A percentile compares a stretch with the other conserved stretches of the same genome.
These are phyloP conservation scores for Naumovozyma castellii DNA, from an alignment of 805 yeast species.

Conservation along the genomic window DNA sequence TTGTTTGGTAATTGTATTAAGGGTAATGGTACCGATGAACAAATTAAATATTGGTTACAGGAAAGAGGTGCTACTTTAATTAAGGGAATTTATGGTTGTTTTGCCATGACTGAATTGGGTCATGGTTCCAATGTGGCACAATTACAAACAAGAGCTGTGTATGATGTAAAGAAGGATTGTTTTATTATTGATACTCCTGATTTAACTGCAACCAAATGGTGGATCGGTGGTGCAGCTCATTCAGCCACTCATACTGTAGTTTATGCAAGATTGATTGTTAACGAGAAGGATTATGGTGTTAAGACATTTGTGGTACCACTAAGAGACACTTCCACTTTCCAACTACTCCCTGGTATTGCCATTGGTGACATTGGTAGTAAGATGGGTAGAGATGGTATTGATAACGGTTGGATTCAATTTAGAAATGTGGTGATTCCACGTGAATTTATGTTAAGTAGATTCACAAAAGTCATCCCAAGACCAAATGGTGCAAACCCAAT, in stretches of 20 bases:
- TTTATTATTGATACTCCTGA: conserved; percentile 80
- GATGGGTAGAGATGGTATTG: conserved; percentile 94
- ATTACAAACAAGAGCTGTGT: conserved; percentile 85
- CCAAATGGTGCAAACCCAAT: conserved; percentile 51
- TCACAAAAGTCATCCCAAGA: conserved; percentile 57
- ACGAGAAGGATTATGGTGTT: conserved; percentile 84
- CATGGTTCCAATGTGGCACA: conserved; percentile 95
- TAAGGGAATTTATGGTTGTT: conserved; percentile 72
- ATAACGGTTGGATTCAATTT: conserved; percentile 95
- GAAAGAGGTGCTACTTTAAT: conserved; percentile 53
- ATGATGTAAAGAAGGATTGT: conserved; percentile 51
- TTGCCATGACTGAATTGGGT: conserved; percentile 87
- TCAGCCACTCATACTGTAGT: conserved; percentile 82
- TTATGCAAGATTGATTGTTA: conserved; percentile 73
- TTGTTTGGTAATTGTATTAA: conserved; percentile 70
- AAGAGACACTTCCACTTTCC: conserved; percentile 58
- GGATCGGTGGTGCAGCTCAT: conserved; percentile 98
- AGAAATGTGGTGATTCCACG: conserved; percentile 76
- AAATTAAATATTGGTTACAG: conserved; percentile 72
- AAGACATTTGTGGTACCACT: conserved; percentile 87
- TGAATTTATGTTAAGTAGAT: conserved; percentile 71
- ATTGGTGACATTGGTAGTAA: conserved; percentile 91
- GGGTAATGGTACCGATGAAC: conserved; percentile 83
- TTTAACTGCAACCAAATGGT: conserved; percentile 92
- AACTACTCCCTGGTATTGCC: conserved; percentile 67